Percentiles rank a stretch among this genome's conserved stretches.
Evolutionary conservation across 2,329 filamentous ascomycete species (phyloP).

Genomic region (Knufia fluminis): DNA sequence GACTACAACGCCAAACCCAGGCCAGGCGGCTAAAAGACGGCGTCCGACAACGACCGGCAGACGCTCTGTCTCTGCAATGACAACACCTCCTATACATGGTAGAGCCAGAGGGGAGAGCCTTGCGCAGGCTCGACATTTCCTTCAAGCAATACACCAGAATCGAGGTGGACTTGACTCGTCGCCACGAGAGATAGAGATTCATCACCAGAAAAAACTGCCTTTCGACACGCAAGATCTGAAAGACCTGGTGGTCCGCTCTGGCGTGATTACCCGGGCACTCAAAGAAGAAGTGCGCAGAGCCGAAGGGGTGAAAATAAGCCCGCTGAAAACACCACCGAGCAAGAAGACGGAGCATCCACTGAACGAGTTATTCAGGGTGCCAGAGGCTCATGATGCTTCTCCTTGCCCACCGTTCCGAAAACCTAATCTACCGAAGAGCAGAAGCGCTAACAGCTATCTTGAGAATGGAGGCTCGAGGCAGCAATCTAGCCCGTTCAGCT

Average conservation of each 20-base stretch:
- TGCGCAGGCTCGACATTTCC: conserved; percentile 52
- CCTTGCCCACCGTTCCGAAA: conserved; percentile 23
- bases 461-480: conserved; percentile 20
- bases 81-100: conserved; percentile 23
- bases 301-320: conserved; percentile 34
- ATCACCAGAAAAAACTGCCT: conserved; percentile 47
- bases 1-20: not conserved
- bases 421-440: conserved; percentile 23
- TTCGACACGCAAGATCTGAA: conserved; percentile 57
- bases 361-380: conserved; percentile 39
- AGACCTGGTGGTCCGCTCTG: conserved; percentile 48
- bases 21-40: not conserved
- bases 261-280: conserved; percentile 39
- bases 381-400: conserved; percentile 21
- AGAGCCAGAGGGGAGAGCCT: conserved; percentile 48
- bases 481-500: conserved; percentile 20
- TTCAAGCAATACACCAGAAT: conserved; percentile 50
- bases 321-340: conserved; percentile 18
- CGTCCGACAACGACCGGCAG: conserved; percentile 24
- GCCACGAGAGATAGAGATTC: conserved; percentile 24
- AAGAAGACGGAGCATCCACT: conserved; percentile 34
- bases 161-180: conserved; percentile 27
- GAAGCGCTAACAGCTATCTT: conserved; percentile 25
- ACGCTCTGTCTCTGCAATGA: conserved; percentile 21
- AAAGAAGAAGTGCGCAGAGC: conserved; percentile 43